Percentiles rank a stretch among this genome's conserved stretches.
phyloP scores from a whole-genome alignment of 1,139 yeast genomes.

The Diutina rugosa region DNA sequence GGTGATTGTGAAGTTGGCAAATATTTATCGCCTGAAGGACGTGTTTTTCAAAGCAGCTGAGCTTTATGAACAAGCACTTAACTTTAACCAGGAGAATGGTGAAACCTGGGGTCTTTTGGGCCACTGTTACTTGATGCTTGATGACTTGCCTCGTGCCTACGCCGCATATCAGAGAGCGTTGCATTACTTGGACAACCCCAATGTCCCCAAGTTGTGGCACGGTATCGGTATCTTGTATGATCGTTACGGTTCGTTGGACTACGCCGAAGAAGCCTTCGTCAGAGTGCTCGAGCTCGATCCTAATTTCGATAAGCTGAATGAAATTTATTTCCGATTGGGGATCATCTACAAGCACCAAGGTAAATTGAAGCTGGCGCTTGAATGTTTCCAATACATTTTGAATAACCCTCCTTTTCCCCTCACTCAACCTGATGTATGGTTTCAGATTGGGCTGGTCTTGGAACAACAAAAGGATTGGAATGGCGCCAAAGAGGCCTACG shows the following conservation, averaged over 20 bases:
- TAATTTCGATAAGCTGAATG: conserved; percentile 89
- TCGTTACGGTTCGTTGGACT: conserved; percentile 88
- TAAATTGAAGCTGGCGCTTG: conserved; percentile 75
- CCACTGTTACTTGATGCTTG: conserved; percentile 93
- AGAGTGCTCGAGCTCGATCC: conserved; percentile 93
- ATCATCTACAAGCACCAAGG: conserved; percentile 93
- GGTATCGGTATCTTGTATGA: conserved; percentile 95
- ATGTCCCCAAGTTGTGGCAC: conserved; percentile 96
- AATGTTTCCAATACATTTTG: conserved; percentile 85
- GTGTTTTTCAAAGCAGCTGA: conserved; percentile 91
- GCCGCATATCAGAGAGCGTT: conserved; percentile 95
- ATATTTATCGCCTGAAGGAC: conserved; percentile 78
- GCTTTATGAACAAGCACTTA: conserved; percentile 75
- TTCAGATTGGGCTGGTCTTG: conserved; percentile 90
- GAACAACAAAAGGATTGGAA: conserved; percentile 89
- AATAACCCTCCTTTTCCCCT: conserved; percentile 89
- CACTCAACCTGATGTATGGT: conserved; percentile 97
- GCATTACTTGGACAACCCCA: conserved; percentile 81
- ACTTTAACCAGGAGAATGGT: conserved; percentile 77
- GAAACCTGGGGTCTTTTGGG: conserved; percentile 97
- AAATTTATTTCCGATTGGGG: conserved; percentile 92
- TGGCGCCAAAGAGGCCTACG: conserved; percentile 92
- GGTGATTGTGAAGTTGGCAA: conserved; percentile 76
- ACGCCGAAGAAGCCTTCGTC: conserved; percentile 96
- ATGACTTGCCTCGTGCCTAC: conserved; percentile 89